Percentiles rank a stretch among this genome's conserved stretches.
phyloP scores from a whole-genome alignment of 2,329 filamentous ascomycete genomes.

The Cryoendolithus antarcticus region DNA sequence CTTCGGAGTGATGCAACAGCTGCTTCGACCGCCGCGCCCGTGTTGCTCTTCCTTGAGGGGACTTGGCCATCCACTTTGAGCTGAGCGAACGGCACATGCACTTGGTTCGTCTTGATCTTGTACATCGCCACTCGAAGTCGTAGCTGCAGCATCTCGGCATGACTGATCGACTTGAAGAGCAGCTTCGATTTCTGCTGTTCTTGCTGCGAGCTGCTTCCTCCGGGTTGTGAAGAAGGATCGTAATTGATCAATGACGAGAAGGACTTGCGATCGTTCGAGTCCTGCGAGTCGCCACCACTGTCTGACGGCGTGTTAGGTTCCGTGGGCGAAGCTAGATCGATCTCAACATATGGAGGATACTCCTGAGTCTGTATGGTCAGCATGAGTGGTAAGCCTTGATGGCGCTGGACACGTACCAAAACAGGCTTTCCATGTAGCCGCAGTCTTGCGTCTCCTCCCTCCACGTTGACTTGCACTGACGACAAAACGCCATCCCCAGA shows the following conservation, averaged over 20 bases:
- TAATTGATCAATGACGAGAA: slow-evolving; percentile 39
- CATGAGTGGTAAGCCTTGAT: no score
- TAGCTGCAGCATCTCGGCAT: slow-evolving; percentile 51
- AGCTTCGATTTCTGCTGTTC: slow-evolving; percentile 9
- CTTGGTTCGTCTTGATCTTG: slow-evolving; percentile 63
- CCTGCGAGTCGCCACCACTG: slow-evolving; percentile 9
- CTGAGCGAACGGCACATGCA: slow-evolving; percentile 49
- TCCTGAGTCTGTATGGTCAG: no score
- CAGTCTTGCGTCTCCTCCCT: no score
- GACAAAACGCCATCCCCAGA: slow-evolving; percentile 3
- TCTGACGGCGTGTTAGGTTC: slow-evolving; percentile 17
- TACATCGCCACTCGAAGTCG: slow-evolving; percentile 61
- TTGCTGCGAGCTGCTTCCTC: background rate
- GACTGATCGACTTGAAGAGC: slow-evolving; percentile 31
- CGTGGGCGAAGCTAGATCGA: slow-evolving; percentile 16
- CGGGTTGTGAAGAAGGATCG: slow-evolving; percentile 29
- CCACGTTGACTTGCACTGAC: background rate
- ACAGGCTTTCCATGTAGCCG: no score
- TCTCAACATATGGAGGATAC: no score
- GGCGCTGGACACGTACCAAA: no score
- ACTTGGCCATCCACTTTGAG: slow-evolving; percentile 30
- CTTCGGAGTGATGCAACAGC: slow-evolving; percentile 14
- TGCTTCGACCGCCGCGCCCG: slow-evolving; percentile 12
- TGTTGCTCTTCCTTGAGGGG: no score
- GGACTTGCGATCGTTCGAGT: slow-evolving; percentile 25